These are phyloP conservation scores for Triangularia setosa DNA, from an alignment of 2,329 filamentous ascomycete genomes.

Conservation along the genomic window DNA sequence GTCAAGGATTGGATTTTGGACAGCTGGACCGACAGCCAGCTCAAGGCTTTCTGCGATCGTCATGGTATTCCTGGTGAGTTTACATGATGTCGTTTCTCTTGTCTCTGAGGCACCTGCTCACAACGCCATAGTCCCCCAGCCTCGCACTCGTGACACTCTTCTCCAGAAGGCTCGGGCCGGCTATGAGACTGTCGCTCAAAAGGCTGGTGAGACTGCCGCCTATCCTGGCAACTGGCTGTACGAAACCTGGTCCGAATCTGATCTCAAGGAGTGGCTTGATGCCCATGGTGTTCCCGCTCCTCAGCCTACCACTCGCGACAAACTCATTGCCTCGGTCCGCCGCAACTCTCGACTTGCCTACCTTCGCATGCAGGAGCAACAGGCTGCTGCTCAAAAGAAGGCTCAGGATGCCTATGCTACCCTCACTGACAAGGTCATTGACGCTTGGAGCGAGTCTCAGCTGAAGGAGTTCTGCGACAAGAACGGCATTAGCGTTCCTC, in stretches of 20 bases:
- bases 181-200: conserved; percentile 75
- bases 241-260: conserved; percentile 84
- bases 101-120: background rate
- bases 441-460: conserved; percentile 83
- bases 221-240: conserved; percentile 98
- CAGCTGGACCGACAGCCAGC: conserved; percentile 87
- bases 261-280: conserved; percentile 91
- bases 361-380: conserved; percentile 59
- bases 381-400: conserved; percentile 58
- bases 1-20: conserved; percentile 93
- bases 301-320: conserved; percentile 79
- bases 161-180: conserved; percentile 73
- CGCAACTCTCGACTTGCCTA: conserved; percentile 83
- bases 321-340: conserved; percentile 81
- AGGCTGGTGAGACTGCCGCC: conserved; percentile 67
- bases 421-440: conserved; percentile 77
- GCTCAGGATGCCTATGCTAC: conserved; percentile 68
- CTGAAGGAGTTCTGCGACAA: conserved; percentile 92
- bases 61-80: conserved; percentile 68
- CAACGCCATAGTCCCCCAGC: conserved; percentile 62
- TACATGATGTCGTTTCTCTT: background rate
- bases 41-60: conserved; percentile 90
- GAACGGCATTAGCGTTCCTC: conserved; percentile 80
- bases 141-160: conserved; percentile 77
- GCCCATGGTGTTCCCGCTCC: conserved; percentile 80